Evolutionary conservation across 345 rosid genomes (phyloP).

Genomic region (Combretum micranthum): DNA sequence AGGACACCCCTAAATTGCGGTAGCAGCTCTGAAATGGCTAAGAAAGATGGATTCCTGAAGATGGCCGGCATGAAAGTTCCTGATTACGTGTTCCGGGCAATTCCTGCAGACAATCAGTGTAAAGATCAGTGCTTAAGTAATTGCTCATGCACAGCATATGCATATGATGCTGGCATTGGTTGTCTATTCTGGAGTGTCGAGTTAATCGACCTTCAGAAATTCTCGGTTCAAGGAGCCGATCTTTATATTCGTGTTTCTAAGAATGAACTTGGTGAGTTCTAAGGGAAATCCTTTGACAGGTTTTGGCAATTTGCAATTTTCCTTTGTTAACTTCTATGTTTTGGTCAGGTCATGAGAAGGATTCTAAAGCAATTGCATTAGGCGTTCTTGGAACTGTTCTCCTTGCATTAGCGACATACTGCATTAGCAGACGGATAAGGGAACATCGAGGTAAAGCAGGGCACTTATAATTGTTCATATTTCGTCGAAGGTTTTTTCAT

Average conservation of each 20-base stretch:
- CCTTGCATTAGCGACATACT: neutral
- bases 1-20: slow-evolving; percentile 12
- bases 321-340: too few species aligned
- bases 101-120: slow-evolving; percentile 9
- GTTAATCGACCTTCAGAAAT: slow-evolving; percentile 10
- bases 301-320: neutral
- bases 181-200: slow-evolving; percentile 17
- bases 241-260: slow-evolving; percentile 11
- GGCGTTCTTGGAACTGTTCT: neutral
- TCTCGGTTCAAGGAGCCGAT: slow-evolving; percentile 8
- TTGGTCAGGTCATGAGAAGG: neutral
- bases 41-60: too few species aligned
- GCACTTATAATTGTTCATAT: too few species aligned
- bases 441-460: neutral
- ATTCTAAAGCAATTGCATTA: neutral
- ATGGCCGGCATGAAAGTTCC: slow-evolving; percentile 14
- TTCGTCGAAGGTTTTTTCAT: too few species aligned
- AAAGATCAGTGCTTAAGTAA: slow-evolving; percentile 17
- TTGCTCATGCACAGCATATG: slow-evolving; percentile 23
- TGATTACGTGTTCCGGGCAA: slow-evolving; percentile 6
- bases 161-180: slow-evolving; percentile 17
- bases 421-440: neutral
- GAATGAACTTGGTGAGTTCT: slow-evolving; percentile 13
- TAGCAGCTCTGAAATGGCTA: slow-evolving; percentile 2
- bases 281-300: neutral